Percentiles rank a stretch among this genome's conserved stretches.
phyloP scores from a whole-genome alignment of 345 rosid species.

The Trapa bicornis region DNA sequence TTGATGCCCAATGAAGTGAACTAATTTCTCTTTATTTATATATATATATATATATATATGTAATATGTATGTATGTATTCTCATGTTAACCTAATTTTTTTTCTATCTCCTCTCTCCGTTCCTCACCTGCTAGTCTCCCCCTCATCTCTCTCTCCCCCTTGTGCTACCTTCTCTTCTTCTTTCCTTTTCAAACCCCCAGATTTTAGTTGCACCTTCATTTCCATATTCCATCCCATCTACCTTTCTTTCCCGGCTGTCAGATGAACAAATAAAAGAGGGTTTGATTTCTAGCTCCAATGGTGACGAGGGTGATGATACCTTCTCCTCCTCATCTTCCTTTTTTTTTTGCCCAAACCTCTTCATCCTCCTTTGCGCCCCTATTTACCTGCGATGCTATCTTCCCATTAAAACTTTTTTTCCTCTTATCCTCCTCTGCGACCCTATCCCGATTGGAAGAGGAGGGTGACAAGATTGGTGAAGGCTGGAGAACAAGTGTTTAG shows the following conservation, averaged over 20 bases:
- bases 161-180: conserved; percentile 9
- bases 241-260: conserved; percentile 1
- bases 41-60: too few species aligned
- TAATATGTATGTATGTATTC: too few species aligned
- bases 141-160: conserved; percentile 2
- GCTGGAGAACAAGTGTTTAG: too few species aligned
- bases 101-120: not conserved
- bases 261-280: conserved; percentile 3
- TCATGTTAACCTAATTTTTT: conserved; percentile 20
- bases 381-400: conserved; percentile 5
- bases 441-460: not conserved
- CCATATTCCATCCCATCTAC: not conserved
- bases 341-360: too few species aligned
- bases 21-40: too few species aligned
- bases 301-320: not conserved
- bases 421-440: not conserved
- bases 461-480: not conserved
- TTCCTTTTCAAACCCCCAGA: conserved; percentile 1
- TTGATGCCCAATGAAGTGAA: too few species aligned
- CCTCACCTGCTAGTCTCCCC: conserved; percentile 22
- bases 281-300: conserved; percentile 18
- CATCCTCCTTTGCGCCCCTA: conserved; percentile 1
- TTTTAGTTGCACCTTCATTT: conserved; percentile 6
- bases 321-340: not conserved
- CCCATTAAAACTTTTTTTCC: not conserved